Conservation (phyloP, 768 basidiomycete genomes). For the Tylopilus intermedius region DNA sequence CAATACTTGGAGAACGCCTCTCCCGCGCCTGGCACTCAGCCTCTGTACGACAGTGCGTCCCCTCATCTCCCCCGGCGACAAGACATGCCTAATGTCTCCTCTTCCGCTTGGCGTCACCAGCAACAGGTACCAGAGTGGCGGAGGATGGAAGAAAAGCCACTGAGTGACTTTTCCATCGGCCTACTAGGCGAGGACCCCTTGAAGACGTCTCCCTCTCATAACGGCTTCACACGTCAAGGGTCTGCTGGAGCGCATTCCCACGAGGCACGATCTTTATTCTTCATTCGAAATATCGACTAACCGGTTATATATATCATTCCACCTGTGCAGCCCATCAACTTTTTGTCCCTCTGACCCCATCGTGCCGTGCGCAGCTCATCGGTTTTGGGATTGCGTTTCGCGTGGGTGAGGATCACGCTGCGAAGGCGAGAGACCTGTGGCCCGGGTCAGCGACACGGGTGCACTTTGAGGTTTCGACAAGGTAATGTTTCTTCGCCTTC, state of each 20-base stretch:
- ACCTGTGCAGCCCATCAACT: constrained; percentile 72
- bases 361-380: too few relatives aligned
- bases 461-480: too few relatives aligned
- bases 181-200: constrained; percentile 27
- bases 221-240: constrained; percentile 24
- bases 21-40: constrained; percentile 33
- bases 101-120: constrained; percentile 24
- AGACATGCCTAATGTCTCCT: constrained; percentile 12
- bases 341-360: constrained; percentile 51
- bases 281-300: constrained; percentile 11
- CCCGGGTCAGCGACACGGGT: too few relatives aligned
- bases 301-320: constrained; percentile 6
- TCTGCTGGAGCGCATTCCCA: constrained; percentile 31
- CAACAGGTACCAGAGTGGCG: constrained; percentile 42
- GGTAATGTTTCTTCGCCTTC: too few relatives aligned
- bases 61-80: constrained; percentile 23
- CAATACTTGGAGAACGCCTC: constrained; percentile 45
- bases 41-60: constrained; percentile 31
- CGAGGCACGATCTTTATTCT: constrained; percentile 43
- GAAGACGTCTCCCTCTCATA: constrained; percentile 27
- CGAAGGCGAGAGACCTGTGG: too few relatives aligned
- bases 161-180: constrained; percentile 21
- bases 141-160: constrained; percentile 30
- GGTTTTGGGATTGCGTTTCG: too few relatives aligned
- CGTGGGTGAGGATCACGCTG: too few relatives aligned